These are phyloP conservation scores for Fusarium neocosmosporiellum DNA, from an alignment of 2,329 filamentous ascomycete genomes.

Conservation along the genomic window DNA sequence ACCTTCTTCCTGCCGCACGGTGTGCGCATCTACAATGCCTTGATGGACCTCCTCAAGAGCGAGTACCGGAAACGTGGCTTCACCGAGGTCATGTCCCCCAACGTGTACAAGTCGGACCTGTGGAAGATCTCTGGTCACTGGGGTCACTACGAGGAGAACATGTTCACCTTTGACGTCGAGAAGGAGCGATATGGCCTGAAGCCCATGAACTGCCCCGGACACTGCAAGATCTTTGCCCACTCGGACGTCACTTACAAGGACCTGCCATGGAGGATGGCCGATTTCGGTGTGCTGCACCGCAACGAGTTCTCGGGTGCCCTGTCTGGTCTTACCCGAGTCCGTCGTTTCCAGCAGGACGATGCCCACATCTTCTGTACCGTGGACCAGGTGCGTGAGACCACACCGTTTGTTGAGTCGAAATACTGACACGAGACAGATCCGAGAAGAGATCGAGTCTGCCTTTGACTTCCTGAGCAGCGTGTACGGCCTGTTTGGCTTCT, in stretches of 20 bases:
- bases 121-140: conserved; percentile 98
- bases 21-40: conserved; percentile 90
- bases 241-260: conserved; percentile 86
- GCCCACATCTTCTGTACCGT: conserved; percentile 89
- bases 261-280: conserved; percentile 90
- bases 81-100: conserved; percentile 93
- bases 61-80: conserved; percentile 96
- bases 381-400: conserved; percentile 47
- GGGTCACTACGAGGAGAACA: conserved; percentile 88
- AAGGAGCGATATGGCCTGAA: conserved; percentile 82
- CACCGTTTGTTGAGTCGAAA: not conserved
- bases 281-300: conserved; percentile 94
- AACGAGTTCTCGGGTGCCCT: conserved; percentile 96
- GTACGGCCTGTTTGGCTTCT: conserved; percentile 70
- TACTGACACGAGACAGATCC: conserved; percentile 46
- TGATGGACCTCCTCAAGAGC: conserved; percentile 82
- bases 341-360: conserved; percentile 96
- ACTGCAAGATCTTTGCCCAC: conserved; percentile 88
- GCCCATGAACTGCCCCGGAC: conserved; percentile 98
- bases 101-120: conserved; percentile 90
- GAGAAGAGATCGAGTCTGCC: conserved; percentile 73
- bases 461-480: conserved; percentile 89
- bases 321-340: conserved; percentile 89
- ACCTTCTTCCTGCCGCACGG: conserved; percentile 94
- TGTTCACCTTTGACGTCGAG: conserved; percentile 81